Conservation (phyloP, 2,329 filamentous ascomycete genomes). For the Colletotrichum orchidophilum region DNA sequence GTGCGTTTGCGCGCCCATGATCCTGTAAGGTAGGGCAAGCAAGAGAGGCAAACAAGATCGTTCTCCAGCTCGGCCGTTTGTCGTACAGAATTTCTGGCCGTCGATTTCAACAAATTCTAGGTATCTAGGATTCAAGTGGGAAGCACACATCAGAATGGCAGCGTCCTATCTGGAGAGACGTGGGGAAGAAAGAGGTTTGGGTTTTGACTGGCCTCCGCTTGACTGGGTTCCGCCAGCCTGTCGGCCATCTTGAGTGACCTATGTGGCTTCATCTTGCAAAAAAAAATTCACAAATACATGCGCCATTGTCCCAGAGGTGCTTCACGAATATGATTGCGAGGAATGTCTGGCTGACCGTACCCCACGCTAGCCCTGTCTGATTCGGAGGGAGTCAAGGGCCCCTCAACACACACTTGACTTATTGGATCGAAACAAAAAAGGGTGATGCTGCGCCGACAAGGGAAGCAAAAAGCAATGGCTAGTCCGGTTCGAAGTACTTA, state of each 20-base stretch:
- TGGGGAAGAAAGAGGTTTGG: not conserved
- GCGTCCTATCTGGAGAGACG: not conserved
- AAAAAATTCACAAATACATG: not conserved
- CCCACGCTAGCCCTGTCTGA: conserved; percentile 1
- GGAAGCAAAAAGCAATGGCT: conserved; percentile 2
- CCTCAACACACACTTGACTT: not conserved
- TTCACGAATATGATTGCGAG: conserved; percentile 11
- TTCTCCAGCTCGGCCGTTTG: not conserved
- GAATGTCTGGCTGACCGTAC: not conserved
- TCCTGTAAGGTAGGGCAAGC: too few species aligned
- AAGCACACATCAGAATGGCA: not conserved
- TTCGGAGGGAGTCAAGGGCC: not conserved
- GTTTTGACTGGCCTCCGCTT: not conserved
- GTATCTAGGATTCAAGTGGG: not conserved
- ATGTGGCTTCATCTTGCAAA: conserved; percentile 9
- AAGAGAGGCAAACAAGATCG: not conserved
- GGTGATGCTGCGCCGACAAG: not conserved
- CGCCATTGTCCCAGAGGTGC: conserved; percentile 16
- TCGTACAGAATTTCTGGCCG: too few species aligned
- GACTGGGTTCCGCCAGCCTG: not conserved
- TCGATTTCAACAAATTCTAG: too few species aligned
- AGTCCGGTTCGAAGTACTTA: not conserved
- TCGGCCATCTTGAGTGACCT: not conserved
- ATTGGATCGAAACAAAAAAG: not conserved
- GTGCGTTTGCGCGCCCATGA: too few species aligned